These are phyloP conservation scores for Petrea volubilis DNA, from an alignment of 257 asterid genomes.

Conservation along the genomic window DNA sequence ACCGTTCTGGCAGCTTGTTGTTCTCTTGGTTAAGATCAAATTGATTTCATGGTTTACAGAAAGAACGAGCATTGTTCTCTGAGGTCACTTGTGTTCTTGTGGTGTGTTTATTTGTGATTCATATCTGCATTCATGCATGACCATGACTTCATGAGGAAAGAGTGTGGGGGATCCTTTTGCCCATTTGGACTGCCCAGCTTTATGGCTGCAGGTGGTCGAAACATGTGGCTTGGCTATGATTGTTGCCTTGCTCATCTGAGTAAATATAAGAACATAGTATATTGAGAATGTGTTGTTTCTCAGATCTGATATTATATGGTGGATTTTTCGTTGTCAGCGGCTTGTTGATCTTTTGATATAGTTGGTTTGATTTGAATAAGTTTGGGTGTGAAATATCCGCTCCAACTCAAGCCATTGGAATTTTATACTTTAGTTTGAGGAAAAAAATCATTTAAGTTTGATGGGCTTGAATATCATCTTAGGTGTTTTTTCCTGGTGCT, in stretches of 20 bases:
- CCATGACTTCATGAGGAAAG: slow-evolving; percentile 29
- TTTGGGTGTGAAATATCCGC: not conserved
- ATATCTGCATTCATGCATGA: not conserved
- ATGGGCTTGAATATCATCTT: slow-evolving; percentile 20
- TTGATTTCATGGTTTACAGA: too few relatives aligned
- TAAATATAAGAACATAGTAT: too few relatives aligned
- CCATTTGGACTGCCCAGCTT: slow-evolving; percentile 36
- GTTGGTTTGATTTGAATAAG: not conserved
- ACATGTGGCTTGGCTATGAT: slow-evolving; percentile 33
- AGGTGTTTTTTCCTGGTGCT: slow-evolving; percentile 43
- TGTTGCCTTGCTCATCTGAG: slow-evolving; percentile 50
- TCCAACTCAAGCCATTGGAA: not conserved
- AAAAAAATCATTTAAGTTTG: not conserved
- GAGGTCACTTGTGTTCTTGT: too few relatives aligned
- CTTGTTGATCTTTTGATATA: not conserved
- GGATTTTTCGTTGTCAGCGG: not conserved
- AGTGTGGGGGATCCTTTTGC: slow-evolving; percentile 40
- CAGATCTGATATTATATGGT: not conserved
- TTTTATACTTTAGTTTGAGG: not conserved
- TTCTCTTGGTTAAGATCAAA: too few relatives aligned
- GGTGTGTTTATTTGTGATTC: too few relatives aligned
- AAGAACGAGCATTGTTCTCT: too few relatives aligned
- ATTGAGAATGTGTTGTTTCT: not conserved
- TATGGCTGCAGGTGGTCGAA: slow-evolving; percentile 31
- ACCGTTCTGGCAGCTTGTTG: too few relatives aligned